Percentiles rank a stretch among this genome's conserved stretches.
Conservation (phyloP, 2,329 filamentous ascomycete genomes). For the Monilinia vaccinii-corymbosi region DNA sequence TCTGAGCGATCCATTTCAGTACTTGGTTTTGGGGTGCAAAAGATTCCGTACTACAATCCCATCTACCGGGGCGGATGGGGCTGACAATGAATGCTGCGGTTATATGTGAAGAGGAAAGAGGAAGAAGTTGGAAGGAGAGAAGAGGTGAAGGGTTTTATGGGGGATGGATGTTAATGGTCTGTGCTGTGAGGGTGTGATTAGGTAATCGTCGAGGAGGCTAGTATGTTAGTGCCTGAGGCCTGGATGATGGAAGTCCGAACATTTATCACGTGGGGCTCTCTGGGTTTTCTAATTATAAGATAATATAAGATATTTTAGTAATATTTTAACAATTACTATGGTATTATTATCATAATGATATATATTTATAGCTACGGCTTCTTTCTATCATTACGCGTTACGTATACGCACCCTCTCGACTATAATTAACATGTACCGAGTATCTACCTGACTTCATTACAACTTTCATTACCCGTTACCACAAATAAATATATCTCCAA, state of each 20-base stretch:
- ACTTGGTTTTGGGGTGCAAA: not conserved
- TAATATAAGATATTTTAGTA: too few relatives aligned
- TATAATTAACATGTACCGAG: too few relatives aligned
- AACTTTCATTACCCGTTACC: too few relatives aligned
- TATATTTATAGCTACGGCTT: too few relatives aligned
- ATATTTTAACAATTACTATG: too few relatives aligned
- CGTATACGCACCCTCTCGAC: too few relatives aligned
- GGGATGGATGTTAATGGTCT: not conserved
- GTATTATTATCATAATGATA: too few relatives aligned
- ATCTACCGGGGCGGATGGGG: not conserved
- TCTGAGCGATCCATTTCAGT: slow-evolving; percentile 6
- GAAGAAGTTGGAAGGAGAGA: not conserved
- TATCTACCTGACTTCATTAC: too few relatives aligned
- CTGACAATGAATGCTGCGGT: slow-evolving; percentile 3
- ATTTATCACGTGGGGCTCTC: too few relatives aligned
- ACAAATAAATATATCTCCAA: too few relatives aligned
- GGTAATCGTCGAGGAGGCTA: not conserved
- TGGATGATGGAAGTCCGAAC: not conserved
- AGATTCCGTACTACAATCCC: slow-evolving; percentile 1
- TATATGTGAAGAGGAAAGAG: slow-evolving; percentile 6
- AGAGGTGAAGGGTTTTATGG: slow-evolving; percentile 5
- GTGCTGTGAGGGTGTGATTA: not conserved
- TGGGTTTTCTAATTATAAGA: too few relatives aligned
- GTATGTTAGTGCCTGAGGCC: not conserved
- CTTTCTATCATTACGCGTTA: too few relatives aligned